These are phyloP conservation scores for Podospora anserina DNA, from an alignment of 495 filamentous ascomycete genomes.

Conservation along the genomic window DNA sequence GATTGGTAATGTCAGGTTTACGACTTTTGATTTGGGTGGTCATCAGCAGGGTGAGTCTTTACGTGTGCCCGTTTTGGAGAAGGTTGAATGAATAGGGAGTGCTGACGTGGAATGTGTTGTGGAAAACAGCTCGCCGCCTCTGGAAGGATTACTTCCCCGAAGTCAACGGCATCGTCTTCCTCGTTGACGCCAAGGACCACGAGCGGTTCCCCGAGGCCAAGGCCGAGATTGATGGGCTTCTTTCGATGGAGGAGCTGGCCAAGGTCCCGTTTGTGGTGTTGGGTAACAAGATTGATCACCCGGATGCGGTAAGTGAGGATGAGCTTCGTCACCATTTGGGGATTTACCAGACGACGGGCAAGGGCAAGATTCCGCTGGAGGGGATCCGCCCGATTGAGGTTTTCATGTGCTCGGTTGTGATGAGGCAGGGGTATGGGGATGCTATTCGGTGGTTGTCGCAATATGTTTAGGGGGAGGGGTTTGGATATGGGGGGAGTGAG, in stretches of 20 bases:
- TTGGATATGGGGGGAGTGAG: neutral
- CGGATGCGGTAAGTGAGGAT: conserved; percentile 90
- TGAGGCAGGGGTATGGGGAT: conserved; percentile 89
- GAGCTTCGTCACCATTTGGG: conserved; percentile 87
- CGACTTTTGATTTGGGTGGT: conserved; percentile 94
- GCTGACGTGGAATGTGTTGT: neutral
- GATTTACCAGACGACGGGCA: conserved; percentile 94
- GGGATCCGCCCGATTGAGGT: conserved; percentile 94
- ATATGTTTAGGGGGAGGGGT: conserved; percentile 55
- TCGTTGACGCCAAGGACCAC: conserved; percentile 94
- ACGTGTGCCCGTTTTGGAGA: neutral
- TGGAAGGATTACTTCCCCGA: conserved; percentile 99
- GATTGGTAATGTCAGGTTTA: conserved; percentile 95
- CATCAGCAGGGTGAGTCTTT: conserved; percentile 81
- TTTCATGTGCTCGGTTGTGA: conserved; percentile 98
- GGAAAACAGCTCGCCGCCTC: conserved; percentile 74
- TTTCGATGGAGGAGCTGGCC: conserved; percentile 86
- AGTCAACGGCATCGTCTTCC: conserved; percentile 95
- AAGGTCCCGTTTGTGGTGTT: conserved; percentile 95
- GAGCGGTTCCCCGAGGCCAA: conserved; percentile 92
- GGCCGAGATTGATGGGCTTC: conserved; percentile 89
- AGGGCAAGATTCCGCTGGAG: conserved; percentile 94
- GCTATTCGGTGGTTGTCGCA: conserved; percentile 77
- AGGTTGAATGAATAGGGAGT: too few species aligned
- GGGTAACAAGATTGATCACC: conserved; percentile 99